A percentile compares a stretch with the other conserved stretches of the same genome.
Conservation (phyloP, 345 rosid species). For the Citropsis articulata region DNA sequence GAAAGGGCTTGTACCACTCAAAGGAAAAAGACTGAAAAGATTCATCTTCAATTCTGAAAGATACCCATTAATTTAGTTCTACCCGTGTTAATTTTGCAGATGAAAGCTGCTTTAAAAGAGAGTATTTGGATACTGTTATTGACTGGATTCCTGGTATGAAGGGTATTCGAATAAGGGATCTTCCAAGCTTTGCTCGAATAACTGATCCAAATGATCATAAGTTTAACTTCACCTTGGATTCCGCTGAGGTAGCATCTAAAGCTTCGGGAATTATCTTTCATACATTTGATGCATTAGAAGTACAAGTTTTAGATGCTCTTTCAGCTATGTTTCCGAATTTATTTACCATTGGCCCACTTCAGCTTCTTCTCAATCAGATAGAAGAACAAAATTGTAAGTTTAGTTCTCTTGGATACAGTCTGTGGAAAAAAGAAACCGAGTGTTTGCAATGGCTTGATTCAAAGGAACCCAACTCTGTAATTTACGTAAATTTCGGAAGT, state of each 20-base stretch:
- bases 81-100: not conserved
- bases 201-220: not conserved
- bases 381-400: not conserved
- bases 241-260: not conserved
- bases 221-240: not conserved
- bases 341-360: not conserved
- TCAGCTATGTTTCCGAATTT: not conserved
- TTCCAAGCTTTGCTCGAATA: not conserved
- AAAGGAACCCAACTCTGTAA: not conserved
- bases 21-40: not conserved
- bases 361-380: not conserved
- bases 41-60: not conserved
- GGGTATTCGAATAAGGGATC: not conserved
- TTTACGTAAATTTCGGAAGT: constrained; percentile 12
- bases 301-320: not conserved
- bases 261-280: not conserved
- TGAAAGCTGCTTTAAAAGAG: not conserved
- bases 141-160: not conserved
- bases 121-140: not conserved
- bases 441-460: constrained; percentile 8
- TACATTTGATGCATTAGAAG: not conserved
- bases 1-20: not conserved
- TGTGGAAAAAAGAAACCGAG: constrained; percentile 13
- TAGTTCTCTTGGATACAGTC: not conserved
- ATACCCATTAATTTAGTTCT: not conserved